Evolutionary conservation across 2,329 filamentous ascomycete genomes (phyloP).

Genomic region (Colletotrichum melonis): DNA sequence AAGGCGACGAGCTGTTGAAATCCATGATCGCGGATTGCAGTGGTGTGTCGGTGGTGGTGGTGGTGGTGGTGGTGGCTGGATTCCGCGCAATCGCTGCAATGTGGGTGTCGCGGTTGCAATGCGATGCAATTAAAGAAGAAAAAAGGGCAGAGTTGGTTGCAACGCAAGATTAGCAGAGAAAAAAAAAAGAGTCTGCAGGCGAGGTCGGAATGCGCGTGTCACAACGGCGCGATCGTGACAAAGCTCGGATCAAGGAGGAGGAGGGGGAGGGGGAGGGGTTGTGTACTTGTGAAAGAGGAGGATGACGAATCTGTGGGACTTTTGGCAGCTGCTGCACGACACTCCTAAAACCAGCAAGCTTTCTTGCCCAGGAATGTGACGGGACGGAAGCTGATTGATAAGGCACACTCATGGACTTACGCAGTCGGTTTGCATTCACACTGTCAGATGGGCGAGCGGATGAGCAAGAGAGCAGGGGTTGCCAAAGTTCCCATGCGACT

Average conservation of each 20-base stretch:
- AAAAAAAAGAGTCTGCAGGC: constrained; percentile 23
- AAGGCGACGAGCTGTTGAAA: constrained; percentile 74
- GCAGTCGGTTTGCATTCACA: not conserved
- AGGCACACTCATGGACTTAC: not conserved
- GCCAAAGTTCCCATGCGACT: constrained; percentile 14
- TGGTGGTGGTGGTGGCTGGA: not conserved
- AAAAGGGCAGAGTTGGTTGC: not conserved
- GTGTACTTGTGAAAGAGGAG: constrained; percentile 3
- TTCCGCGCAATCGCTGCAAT: not conserved
- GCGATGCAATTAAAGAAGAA: not conserved
- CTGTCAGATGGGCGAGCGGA: not conserved
- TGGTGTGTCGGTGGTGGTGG: not conserved
- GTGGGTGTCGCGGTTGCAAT: not conserved
- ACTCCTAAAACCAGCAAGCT: not conserved
- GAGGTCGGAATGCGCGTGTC: constrained; percentile 13
- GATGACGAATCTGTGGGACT: constrained; percentile 31
- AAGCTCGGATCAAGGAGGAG: constrained; percentile 25
- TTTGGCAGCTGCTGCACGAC: constrained; percentile 9
- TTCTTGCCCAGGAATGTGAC: not conserved
- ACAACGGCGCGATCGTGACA: constrained; percentile 29
- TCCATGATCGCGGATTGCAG: constrained; percentile 58
- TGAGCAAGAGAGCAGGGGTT: constrained; percentile 26
- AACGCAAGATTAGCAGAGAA: not conserved
- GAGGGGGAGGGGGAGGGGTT: not conserved
- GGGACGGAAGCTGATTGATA: constrained; percentile 23